phyloP scores from a whole-genome alignment of 2,329 filamentous ascomycete genomes.

The Dryadomyces quercivorus region DNA sequence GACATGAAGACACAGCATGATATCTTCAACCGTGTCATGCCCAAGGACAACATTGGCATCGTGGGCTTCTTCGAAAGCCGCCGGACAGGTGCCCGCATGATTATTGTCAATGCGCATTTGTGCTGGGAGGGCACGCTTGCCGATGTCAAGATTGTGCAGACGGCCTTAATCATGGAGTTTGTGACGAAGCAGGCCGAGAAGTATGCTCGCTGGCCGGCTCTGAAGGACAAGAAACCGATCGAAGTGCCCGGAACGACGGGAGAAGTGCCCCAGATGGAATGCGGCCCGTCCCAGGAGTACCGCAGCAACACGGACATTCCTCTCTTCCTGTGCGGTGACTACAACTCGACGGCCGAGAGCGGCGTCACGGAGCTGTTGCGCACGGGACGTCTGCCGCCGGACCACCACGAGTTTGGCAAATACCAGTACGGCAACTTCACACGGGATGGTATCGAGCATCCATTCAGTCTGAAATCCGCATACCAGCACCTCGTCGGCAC shows the following conservation, averaged over 20 bases:
- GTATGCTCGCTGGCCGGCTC: conserved; percentile 67
- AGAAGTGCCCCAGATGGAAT: conserved; percentile 44
- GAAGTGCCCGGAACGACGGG: conserved; percentile 25
- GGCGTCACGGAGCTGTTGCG: conserved; percentile 86
- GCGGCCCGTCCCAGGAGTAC: conserved; percentile 78
- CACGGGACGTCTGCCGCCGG: conserved; percentile 62
- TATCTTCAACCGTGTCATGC: conserved; percentile 97
- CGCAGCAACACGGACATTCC: conserved; percentile 77
- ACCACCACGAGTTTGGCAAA: conserved; percentile 67
- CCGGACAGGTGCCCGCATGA: conserved; percentile 76
- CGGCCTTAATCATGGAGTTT: conserved; percentile 87
- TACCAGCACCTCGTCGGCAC: conserved; percentile 76
- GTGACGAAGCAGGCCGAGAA: conserved; percentile 76
- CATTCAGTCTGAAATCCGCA: conserved; percentile 84
- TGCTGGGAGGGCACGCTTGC: conserved; percentile 87
- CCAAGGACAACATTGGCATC: conserved; percentile 91
- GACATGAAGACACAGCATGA: conserved; percentile 98
- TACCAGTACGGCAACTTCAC: conserved; percentile 92
- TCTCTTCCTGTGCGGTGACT: conserved; percentile 83
- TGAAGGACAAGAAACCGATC: conserved; percentile 65
- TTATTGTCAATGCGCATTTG: conserved; percentile 87
- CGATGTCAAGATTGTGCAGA: conserved; percentile 95
- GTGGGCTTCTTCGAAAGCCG: conserved; percentile 89
- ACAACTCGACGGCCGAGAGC: conserved; percentile 81
- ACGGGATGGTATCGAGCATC: conserved; percentile 81